Evolutionary conservation across 805 yeast genomes (phyloP).

Genomic region (Teunomyces kruisii): DNA sequence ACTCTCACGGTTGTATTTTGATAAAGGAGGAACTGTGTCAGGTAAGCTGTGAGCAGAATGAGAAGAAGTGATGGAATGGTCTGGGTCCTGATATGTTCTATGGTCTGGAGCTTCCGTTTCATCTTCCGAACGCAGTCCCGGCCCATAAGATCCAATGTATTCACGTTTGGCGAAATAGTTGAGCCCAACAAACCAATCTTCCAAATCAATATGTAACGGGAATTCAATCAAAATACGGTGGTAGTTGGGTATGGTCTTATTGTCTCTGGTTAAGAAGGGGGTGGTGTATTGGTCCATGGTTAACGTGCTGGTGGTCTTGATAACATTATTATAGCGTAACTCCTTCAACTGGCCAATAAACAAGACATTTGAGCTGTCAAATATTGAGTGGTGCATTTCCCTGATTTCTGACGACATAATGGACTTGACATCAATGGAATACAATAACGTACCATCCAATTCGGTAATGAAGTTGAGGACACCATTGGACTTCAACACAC

Average conservation of each 20-base stretch:
- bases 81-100: neutral
- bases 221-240: slow-evolving; percentile 57
- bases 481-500: slow-evolving; percentile 65
- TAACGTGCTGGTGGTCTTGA: slow-evolving; percentile 29
- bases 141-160: slow-evolving; percentile 36
- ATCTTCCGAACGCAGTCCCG: slow-evolving; percentile 1
- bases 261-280: slow-evolving; percentile 34
- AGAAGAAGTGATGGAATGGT: slow-evolving; percentile 3
- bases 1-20: slow-evolving; percentile 16
- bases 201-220: slow-evolving; percentile 66
- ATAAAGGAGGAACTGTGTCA: slow-evolving; percentile 9
- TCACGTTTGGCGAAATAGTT: slow-evolving; percentile 63
- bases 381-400: slow-evolving; percentile 60
- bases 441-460: slow-evolving; percentile 60
- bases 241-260: slow-evolving; percentile 29
- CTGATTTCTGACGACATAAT: slow-evolving; percentile 62
- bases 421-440: slow-evolving; percentile 54
- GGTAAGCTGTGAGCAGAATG: neutral
- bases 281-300: slow-evolving; percentile 20
- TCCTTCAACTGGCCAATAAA: slow-evolving; percentile 58
- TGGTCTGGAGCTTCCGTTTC: neutral
- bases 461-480: slow-evolving; percentile 58
- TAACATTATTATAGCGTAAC: slow-evolving; percentile 45
- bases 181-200: slow-evolving; percentile 74
- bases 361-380: slow-evolving; percentile 57